phyloP scores from a whole-genome alignment of 2,329 filamentous ascomycete genomes.

The Juglanconis sp. region DNA sequence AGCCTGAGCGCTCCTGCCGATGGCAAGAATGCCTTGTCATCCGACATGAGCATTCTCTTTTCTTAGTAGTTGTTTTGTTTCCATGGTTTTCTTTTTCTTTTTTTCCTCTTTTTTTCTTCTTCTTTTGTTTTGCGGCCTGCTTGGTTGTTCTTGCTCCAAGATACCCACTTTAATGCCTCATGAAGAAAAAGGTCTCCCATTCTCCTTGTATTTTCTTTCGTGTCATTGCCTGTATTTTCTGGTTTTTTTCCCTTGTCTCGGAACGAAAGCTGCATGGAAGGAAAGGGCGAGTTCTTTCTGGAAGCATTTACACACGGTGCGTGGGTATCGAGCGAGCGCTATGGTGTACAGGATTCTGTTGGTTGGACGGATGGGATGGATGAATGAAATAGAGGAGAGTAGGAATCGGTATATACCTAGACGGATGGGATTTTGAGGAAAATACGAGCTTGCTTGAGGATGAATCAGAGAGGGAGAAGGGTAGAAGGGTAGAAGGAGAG shows the following conservation, averaged over 20 bases:
- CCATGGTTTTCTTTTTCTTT: conserved; percentile 4
- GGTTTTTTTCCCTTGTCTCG: neutral
- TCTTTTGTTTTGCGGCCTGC: conserved; percentile 3
- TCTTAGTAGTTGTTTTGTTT: neutral
- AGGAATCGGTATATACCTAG: neutral
- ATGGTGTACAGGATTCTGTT: neutral
- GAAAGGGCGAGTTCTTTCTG: neutral
- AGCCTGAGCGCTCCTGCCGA: no score
- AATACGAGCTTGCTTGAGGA: neutral
- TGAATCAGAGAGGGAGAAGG: neutral
- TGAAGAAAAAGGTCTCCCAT: conserved; percentile 1
- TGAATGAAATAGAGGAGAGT: neutral
- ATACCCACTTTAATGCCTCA: conserved; percentile 24
- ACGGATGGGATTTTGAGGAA: neutral
- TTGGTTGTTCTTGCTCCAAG: conserved; percentile 15
- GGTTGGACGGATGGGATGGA: neutral
- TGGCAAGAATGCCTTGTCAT: no score
- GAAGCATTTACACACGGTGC: neutral
- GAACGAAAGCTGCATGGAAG: neutral
- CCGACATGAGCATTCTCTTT: no score
- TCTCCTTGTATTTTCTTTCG: neutral
- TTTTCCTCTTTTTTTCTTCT: conserved; percentile 10
- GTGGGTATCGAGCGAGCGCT: neutral
- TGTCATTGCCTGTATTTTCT: neutral
- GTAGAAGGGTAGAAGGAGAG: neutral